Evolutionary conservation across 2,329 filamentous ascomycete genomes (phyloP), one percentile per base, ranked within the genome.

Genomic region (Byssochlamys sp.): DNA sequence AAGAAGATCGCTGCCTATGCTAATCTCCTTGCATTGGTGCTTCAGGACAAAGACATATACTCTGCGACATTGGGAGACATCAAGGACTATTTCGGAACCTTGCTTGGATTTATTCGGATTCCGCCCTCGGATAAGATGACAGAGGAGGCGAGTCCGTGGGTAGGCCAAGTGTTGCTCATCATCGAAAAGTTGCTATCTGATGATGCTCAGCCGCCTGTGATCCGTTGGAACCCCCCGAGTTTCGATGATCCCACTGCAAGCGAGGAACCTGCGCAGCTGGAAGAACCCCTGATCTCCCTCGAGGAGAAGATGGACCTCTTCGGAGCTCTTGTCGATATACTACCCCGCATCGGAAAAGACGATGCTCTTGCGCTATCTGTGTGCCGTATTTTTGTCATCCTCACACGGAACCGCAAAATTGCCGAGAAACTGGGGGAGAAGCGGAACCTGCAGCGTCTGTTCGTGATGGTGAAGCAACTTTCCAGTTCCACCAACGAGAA

Each of bases 381-480:
- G 11, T 81, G 89, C 53, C 85, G 94, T 48, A 84, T 96, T 11
- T 76, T 99, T 33, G 89, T 95, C 29, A 91, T 96, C 60, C 78
- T 99, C 29, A 96, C 94, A 1, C 84, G 95, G 25, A 83, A 84
- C 59, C 86, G 90, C 54, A 78, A 83, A 12, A 80, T 95, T 60
- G 91, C 94, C 1, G 82, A 84, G 62, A 78, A 82, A 51, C 81
- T 97, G 52, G 89, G 90, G 4, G 88, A 96, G 69, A 96, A 91
- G 76, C 88, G 86, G 69, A 95, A 95, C 65, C 80, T 99, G 53
- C 89, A 94, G 68, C 84, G 90, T 28, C 78, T 99, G 25, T 97
- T 99, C 73, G 83, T 96, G 55, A 96, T 97, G 89, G 85, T 92
- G 58, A 95, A 95, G 71, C 92, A 97, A 71, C 83, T 97, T 59